Evolutionary conservation across 202 grass and related monocot genomes (phyloP), one percentile per base, ranked within the genome.

Genomic region (Setaria italica): DNA sequence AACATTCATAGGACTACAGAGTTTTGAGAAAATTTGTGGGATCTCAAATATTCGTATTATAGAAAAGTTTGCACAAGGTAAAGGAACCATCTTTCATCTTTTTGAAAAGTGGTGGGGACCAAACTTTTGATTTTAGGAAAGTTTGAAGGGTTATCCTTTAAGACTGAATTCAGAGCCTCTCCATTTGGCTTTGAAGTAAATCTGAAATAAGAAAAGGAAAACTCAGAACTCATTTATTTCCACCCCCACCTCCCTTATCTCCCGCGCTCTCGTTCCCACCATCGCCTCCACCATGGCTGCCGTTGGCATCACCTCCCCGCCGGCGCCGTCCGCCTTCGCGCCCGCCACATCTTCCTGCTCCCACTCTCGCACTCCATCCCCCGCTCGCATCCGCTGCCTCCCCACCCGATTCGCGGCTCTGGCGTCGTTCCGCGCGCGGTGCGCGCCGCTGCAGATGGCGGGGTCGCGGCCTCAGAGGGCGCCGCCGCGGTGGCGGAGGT

Each of bases 231-330:
- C 85, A 47, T 91, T 64, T 21, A 91, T 81, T 91, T 81, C 81
- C 77, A 66, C 72, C 89, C 89, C 77, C 81, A 85, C 70, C 13
- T 81, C 63, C 81, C 89, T 88, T 91, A 88, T 91, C 89, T 91
- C 85, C 89, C 89, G 89, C 89, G 70, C 85, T 72, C 69, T 33
- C 46, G 8, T 12, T 19, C 73, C 59, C 41, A 74, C 76, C 62
- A 49, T 68, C 19, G 48, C 67, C 84, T 14, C 76, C 62, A 9
- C 89, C 81, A 91, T 91, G 89, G 70, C 64, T 65, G 63, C 71
- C 80, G 70, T 84, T 33, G 70, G 74, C 70, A 25, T 84, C 84
- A 55, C 76, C 76, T 83, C 80, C 32, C 76, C 47, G 39, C 62
- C 87, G 47, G 76, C 76, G 70, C 76, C 84, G 8, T 65, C 55